Evolutionary conservation across 1,284 basidiomycete species (phyloP), one percentile per base, ranked within the genome.

Genomic region (Trichosporon sp.): DNA sequence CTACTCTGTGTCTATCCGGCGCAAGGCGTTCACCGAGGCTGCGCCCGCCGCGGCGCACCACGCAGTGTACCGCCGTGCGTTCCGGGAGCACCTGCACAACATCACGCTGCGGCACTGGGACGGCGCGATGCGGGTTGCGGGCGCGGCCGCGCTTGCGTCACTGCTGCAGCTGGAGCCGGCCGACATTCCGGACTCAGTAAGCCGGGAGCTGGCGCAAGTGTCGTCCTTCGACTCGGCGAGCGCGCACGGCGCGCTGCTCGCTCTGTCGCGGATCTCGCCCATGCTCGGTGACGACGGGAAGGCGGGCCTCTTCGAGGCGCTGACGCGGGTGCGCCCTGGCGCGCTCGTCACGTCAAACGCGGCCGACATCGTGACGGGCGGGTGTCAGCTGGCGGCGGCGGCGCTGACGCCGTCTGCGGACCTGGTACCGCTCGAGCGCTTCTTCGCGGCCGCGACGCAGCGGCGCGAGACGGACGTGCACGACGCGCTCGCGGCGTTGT

Each of bases 71-170:
- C 87, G 90, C 27, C 73, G 82, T 0, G 86, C 85, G 66, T 85
- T 98, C 68, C 82, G 95, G 60, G 85, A 91, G 65, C 93, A 97
- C 78, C 80, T 98, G 38, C 81, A 93, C 47, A 84, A 87, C 69
- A 88, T 90, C 47, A 91, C 91, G 0, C 78, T 97, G 62, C 86
- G 91, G 47, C 96, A 99, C 81, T 98, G 96, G 95, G 95, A 98
- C 79, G 80, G 86, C 1, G 82, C 87, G 6, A 91, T 99, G 87
- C 87, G 95, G 67, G 85, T 87, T 63, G 84, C 94, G 6, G 93
- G 90, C n/a, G 89, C 95, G 1, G 86, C 90, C 73, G 90, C 93
- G 2, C 83, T 97, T 44, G 86, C 88, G 56, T 84, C 84, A 18
- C 87, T 97, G 64, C 91, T 91, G 70, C 83, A 87, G 68, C 80